phyloP scores from a whole-genome alignment of 768 basidiomycete species.

The Leccinum subgranulosum region DNA sequence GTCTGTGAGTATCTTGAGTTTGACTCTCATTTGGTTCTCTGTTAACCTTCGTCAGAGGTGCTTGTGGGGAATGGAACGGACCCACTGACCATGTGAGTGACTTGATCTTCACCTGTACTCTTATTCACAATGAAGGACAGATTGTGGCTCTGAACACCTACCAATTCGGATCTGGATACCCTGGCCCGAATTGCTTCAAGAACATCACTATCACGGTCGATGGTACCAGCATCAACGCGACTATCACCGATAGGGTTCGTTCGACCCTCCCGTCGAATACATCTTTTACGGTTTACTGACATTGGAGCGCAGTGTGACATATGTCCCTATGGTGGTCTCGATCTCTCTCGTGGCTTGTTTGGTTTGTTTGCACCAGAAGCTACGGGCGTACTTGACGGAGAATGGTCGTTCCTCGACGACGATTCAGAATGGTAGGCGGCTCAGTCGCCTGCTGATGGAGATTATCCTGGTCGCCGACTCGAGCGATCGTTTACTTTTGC shows the following conservation, averaged over 20 bases:
- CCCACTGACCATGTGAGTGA: constrained; percentile 28
- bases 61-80: constrained; percentile 44
- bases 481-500: not conserved
- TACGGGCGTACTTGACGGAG: constrained; percentile 54
- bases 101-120: not conserved
- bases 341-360: constrained; percentile 69
- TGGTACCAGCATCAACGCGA: constrained; percentile 53
- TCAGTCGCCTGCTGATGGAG: not conserved
- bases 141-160: constrained; percentile 27
- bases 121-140: constrained; percentile 8
- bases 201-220: constrained; percentile 55
- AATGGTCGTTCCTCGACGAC: constrained; percentile 54
- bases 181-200: constrained; percentile 62
- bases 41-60: constrained; percentile 39
- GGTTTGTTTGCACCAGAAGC: constrained; percentile 44
- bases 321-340: constrained; percentile 65
- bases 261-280: not conserved
- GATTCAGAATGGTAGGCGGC: constrained; percentile 15
- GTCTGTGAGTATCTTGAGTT: constrained; percentile 36
- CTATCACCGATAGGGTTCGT: constrained; percentile 58
- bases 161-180: constrained; percentile 58
- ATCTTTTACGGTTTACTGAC: not conserved
- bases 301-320: constrained; percentile 49
- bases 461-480: not conserved
- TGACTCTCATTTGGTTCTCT: not conserved